These are phyloP conservation scores for Ceratobasidium sp. DNA, from an alignment of 1,284 basidiomycete species.

Conservation along the genomic window DNA sequence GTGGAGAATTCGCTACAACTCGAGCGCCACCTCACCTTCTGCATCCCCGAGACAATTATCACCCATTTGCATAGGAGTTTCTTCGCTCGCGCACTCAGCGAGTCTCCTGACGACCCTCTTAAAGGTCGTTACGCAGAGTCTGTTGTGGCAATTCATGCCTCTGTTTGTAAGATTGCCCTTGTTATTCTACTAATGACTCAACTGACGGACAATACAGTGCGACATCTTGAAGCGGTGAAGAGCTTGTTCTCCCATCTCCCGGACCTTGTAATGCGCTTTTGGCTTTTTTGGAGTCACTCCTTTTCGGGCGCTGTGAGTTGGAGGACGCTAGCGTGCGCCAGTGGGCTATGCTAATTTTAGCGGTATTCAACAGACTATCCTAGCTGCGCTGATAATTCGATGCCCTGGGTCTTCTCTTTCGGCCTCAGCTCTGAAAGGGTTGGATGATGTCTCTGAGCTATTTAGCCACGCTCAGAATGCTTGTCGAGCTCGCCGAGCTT, in stretches of 20 bases:
- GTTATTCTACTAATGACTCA: constrained; percentile 72
- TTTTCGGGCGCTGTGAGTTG: constrained; percentile 78
- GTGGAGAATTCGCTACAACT: constrained; percentile 45
- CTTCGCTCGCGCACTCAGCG: constrained; percentile 49
- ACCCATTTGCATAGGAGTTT: constrained; percentile 50
- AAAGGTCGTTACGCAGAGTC: constrained; percentile 50
- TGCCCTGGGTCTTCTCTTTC: constrained; percentile 46
- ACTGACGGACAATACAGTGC: constrained; percentile 65
- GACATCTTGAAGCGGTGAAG: constrained; percentile 67
- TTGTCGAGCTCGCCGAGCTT: constrained; percentile 69
- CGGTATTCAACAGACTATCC: constrained; percentile 44
- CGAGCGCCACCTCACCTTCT: constrained; percentile 44
- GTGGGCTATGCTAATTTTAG: neutral
- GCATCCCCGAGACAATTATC: constrained; percentile 48
- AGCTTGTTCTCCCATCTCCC: constrained; percentile 70
- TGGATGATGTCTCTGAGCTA: constrained; percentile 57
- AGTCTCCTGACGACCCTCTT: constrained; percentile 50
- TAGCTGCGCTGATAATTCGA: constrained; percentile 45
- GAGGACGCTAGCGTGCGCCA: neutral
- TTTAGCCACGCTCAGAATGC: constrained; percentile 68
- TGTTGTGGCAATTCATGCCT: constrained; percentile 48
- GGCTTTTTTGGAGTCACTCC: constrained; percentile 74
- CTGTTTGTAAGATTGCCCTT: constrained; percentile 53
- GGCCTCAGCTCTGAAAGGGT: constrained; percentile 28
- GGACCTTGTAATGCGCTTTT: constrained; percentile 67